Evolutionary conservation across 179 eudicot genomes (phyloP).

Genomic region (Drosera spatulata): DNA sequence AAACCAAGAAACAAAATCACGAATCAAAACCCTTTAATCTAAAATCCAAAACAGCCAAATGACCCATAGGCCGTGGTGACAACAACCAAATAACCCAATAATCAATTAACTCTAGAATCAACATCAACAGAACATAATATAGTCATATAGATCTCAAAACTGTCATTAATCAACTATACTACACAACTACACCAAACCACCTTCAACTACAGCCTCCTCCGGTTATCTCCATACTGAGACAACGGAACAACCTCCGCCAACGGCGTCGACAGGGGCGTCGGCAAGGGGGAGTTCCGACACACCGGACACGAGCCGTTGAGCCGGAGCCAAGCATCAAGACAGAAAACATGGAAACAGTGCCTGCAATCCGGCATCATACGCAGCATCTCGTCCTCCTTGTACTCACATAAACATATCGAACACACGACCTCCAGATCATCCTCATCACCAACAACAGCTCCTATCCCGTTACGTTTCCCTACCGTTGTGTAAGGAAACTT

Average conservation of each 20-base stretch:
- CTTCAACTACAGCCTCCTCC: conserved; percentile 29
- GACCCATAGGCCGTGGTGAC: too few species aligned
- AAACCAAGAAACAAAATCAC: too few species aligned
- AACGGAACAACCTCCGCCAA: conserved; percentile 75
- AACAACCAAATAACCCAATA: too few species aligned
- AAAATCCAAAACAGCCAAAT: too few species aligned
- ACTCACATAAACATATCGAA: conserved; percentile 75
- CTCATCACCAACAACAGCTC: not conserved
- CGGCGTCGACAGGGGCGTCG: conserved; percentile 84
- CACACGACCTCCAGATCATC: conserved; percentile 24
- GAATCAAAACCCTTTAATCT: too few species aligned
- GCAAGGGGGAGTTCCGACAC: conserved; percentile 79
- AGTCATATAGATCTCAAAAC: too few species aligned
- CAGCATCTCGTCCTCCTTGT: conserved; percentile 60
- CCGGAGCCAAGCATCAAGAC: conserved; percentile 82
- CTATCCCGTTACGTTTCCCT: not conserved
- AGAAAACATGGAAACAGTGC: conserved; percentile 54
- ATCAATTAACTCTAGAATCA: too few species aligned
- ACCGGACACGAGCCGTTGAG: conserved; percentile 74
- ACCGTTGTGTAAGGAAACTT: conserved; percentile 31
- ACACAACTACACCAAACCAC: too few species aligned
- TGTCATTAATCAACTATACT: too few species aligned
- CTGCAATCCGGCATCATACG: conserved; percentile 80
- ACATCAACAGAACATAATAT: too few species aligned
- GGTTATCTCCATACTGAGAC: conserved; percentile 54